These are phyloP conservation scores for Tricholomella constricta DNA, from an alignment of 768 basidiomycete species.

Conservation along the genomic window DNA sequence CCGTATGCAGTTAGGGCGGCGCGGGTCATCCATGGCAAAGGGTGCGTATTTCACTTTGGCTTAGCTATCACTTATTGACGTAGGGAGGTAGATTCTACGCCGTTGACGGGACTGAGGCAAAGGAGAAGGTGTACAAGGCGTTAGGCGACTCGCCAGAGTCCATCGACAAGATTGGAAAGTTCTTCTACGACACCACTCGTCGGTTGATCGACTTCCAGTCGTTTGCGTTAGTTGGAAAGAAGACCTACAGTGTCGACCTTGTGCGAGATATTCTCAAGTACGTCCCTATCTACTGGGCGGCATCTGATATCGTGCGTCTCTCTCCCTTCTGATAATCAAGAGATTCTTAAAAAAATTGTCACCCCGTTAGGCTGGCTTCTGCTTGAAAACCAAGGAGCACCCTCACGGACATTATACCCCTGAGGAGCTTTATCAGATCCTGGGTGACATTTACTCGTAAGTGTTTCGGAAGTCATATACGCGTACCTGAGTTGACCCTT, in stretches of 20 bases:
- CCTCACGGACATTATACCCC: constrained; percentile 65
- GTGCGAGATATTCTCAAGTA: constrained; percentile 67
- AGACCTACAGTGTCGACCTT: constrained; percentile 59
- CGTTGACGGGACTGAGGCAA: constrained; percentile 52
- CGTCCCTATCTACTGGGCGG: constrained; percentile 71
- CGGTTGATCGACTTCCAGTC: constrained; percentile 57
- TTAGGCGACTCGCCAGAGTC: constrained; percentile 50
- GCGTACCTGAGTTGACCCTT: background rate
- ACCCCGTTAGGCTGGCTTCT: constrained; percentile 63
- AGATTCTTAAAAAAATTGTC: constrained; percentile 3
- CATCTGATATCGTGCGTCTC: constrained; percentile 57
- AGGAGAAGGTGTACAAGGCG: constrained; percentile 46
- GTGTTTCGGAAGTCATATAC: constrained; percentile 20
- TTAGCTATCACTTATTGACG: constrained; percentile 2
- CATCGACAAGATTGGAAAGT: constrained; percentile 52
- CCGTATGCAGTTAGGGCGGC: constrained; percentile 53
- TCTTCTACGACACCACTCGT: constrained; percentile 66
- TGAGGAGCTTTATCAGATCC: constrained; percentile 58
- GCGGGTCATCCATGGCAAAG: constrained; percentile 57
- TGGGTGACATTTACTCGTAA: constrained; percentile 73
- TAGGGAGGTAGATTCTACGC: constrained; percentile 64
- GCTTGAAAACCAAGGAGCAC: constrained; percentile 58
- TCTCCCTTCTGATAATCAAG: background rate
- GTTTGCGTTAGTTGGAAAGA: constrained; percentile 57
- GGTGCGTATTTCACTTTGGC: constrained; percentile 41